A percentile compares a stretch with the other conserved stretches of the same genome.
Evolutionary conservation across 2,329 filamentous ascomycete species (phyloP).

Genomic region (Beauveria australis): DNA sequence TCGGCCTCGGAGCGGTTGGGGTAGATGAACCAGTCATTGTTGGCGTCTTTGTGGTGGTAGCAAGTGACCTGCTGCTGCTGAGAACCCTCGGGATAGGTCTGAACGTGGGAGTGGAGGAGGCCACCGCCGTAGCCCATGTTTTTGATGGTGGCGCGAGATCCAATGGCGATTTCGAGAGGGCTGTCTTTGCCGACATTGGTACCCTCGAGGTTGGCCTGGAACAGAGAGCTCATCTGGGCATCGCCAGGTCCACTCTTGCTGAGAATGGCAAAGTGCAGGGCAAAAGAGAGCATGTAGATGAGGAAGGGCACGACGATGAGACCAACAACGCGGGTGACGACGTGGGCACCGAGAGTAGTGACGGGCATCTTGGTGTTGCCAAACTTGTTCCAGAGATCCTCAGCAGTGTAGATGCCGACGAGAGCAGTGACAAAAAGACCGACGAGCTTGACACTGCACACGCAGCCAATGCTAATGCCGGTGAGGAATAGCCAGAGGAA

Average conservation of each 20-base stretch:
- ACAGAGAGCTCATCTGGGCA: slow-evolving; percentile 99
- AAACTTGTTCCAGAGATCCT: slow-evolving; percentile 98
- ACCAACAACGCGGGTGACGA: slow-evolving; percentile 72
- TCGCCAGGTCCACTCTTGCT: slow-evolving; percentile 92
- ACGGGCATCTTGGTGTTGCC: slow-evolving; percentile 87
- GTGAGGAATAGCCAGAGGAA: slow-evolving; percentile 91
- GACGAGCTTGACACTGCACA: slow-evolving; percentile 98
- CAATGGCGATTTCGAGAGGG: slow-evolving; percentile 82
- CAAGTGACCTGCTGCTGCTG: slow-evolving; percentile 94
- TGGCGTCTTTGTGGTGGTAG: slow-evolving; percentile 98
- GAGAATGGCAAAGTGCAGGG: slow-evolving; percentile 85
- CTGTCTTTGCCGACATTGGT: slow-evolving; percentile 93
- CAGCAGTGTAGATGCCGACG: slow-evolving; percentile 89
- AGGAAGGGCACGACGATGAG: slow-evolving; percentile 82
- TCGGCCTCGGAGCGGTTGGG: slow-evolving; percentile 73
- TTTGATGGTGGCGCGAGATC: slow-evolving; percentile 87
- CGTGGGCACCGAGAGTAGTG: slow-evolving; percentile 64
- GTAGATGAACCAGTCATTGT: slow-evolving; percentile 99
- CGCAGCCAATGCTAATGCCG: slow-evolving; percentile 91
- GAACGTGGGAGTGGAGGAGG: slow-evolving; percentile 90
- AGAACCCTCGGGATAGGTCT: slow-evolving; percentile 92
- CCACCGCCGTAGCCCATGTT: slow-evolving; percentile 99
- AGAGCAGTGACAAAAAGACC: slow-evolving; percentile 92
- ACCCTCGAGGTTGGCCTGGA: slow-evolving; percentile 91
- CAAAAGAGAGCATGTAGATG: slow-evolving; percentile 95